Evolutionary conservation across 176 grass and related monocot genomes (phyloP).

Genomic region (Carex littledalei): DNA sequence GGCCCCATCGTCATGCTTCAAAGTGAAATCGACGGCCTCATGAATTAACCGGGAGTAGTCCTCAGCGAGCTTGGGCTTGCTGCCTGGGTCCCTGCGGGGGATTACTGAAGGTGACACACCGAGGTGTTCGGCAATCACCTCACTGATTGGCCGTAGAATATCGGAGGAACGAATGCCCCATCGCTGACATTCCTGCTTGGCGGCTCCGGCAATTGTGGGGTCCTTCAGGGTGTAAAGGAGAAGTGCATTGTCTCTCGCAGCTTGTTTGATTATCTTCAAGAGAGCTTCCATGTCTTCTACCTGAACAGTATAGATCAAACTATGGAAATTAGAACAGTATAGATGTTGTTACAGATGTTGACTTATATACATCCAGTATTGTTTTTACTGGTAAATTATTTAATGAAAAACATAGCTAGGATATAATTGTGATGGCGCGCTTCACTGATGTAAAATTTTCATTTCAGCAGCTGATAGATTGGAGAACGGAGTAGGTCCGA

Average conservation of each 20-base stretch:
- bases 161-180: conserved; percentile 59
- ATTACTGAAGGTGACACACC: conserved; percentile 67
- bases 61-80: conserved; percentile 39
- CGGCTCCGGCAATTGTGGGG: conserved; percentile 55
- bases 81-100: conserved; percentile 43
- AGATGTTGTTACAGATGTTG: neutral
- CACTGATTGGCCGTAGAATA: conserved; percentile 65
- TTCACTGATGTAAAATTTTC: neutral
- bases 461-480: neutral
- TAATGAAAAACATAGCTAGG: neutral
- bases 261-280: conserved; percentile 76
- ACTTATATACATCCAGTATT: neutral
- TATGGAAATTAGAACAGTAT: neutral
- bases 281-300: conserved; percentile 51
- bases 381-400: neutral
- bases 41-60: conserved; percentile 63
- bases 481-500: no score
- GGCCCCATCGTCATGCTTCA: conserved; percentile 95
- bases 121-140: conserved; percentile 77
- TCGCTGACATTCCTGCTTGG: conserved; percentile 56
- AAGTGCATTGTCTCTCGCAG: conserved; percentile 64
- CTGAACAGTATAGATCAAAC: conserved; percentile 19
- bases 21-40: conserved; percentile 82
- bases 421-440: neutral
- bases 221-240: conserved; percentile 81